A percentile compares a stretch with the other conserved stretches of the same genome.
These are phyloP conservation scores for Intubia oerlemansii DNA, from an alignment of 2,329 filamentous ascomycete species.

Conservation along the genomic window DNA sequence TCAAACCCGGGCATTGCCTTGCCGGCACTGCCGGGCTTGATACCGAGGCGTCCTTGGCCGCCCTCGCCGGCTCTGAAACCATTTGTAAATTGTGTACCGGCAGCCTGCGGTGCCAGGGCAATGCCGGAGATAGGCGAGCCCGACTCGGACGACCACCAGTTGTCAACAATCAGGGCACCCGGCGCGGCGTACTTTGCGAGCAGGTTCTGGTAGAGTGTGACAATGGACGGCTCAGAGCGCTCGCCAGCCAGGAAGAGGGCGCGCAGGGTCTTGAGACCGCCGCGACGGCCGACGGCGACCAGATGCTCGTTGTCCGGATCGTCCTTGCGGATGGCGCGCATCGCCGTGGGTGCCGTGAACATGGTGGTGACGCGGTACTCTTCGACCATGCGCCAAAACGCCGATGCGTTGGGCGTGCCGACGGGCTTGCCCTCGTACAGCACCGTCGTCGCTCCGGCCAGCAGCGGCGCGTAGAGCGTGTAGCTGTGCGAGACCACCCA, in stretches of 20 bases:
- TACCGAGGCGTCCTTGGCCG: constrained; percentile 17
- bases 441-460: constrained; percentile 68
- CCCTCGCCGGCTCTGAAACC: constrained; percentile 23
- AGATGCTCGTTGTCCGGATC: constrained; percentile 56
- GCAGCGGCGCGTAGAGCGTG: constrained; percentile 72
- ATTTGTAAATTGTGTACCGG: too few species aligned
- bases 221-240: constrained; percentile 68
- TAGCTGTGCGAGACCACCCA: constrained; percentile 70
- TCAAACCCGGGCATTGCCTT: constrained; percentile 87
- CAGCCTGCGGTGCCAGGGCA: constrained; percentile 24
- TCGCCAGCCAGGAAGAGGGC: constrained; percentile 78
- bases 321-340: constrained; percentile 71
- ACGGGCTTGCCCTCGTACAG: constrained; percentile 90
- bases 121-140: constrained; percentile 37
- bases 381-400: constrained; percentile 72
- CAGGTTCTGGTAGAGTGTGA: constrained; percentile 60
- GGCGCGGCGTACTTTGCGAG: constrained; percentile 42
- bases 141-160: constrained; percentile 40
- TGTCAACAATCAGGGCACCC: constrained; percentile 35
- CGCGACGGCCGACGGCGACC: constrained; percentile 37
- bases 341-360: constrained; percentile 72
- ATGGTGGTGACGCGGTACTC: constrained; percentile 69
- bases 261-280: constrained; percentile 49
- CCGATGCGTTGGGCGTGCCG: constrained; percentile 68
- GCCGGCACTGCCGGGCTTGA: constrained; percentile 73